These are phyloP conservation scores for Wallemia hederae DNA, from an alignment of 1,284 basidiomycete genomes.

Conservation along the genomic window DNA sequence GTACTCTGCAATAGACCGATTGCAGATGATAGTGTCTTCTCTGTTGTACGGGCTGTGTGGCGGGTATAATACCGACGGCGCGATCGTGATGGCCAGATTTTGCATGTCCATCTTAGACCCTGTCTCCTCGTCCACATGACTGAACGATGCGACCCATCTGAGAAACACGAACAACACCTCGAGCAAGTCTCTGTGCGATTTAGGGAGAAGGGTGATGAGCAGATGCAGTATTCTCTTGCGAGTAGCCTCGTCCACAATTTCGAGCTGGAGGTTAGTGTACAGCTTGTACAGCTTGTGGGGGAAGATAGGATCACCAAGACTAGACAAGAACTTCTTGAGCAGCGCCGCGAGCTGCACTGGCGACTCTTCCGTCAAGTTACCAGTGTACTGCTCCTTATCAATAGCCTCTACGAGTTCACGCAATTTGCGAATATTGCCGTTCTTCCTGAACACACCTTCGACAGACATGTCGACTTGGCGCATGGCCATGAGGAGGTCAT, in stretches of 20 bases:
- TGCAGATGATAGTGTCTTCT: slow-evolving; percentile 79
- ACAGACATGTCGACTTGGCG: slow-evolving; percentile 63
- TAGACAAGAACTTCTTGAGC: slow-evolving; percentile 86
- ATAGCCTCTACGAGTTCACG: slow-evolving; percentile 73
- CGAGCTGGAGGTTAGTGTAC: slow-evolving; percentile 63
- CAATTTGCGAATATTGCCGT: slow-evolving; percentile 80
- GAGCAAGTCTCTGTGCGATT: slow-evolving; percentile 81
- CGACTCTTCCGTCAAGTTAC: slow-evolving; percentile 79
- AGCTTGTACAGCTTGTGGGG: slow-evolving; percentile 77
- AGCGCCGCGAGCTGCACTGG: slow-evolving; percentile 89
- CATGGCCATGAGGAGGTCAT: slow-evolving; percentile 94
- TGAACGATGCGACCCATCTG: slow-evolving; percentile 97
- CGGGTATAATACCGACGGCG: slow-evolving; percentile 73
- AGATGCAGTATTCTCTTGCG: slow-evolving; percentile 61
- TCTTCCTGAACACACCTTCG: slow-evolving; percentile 95
- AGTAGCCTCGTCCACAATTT: slow-evolving; percentile 33
- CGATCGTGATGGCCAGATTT: slow-evolving; percentile 92
- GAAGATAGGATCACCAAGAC: slow-evolving; percentile 82
- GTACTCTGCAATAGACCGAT: slow-evolving; percentile 50
- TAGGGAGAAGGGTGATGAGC: slow-evolving; percentile 60
- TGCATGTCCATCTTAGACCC: slow-evolving; percentile 94
- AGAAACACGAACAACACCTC: slow-evolving; percentile 95
- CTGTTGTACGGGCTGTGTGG: slow-evolving; percentile 58
- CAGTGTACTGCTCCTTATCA: slow-evolving; percentile 64
- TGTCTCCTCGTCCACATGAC: slow-evolving; percentile 90